Evolutionary conservation across 371 early-diverging fungal species (phyloP).

Genomic region (Lichtheimia corymbifera): DNA sequence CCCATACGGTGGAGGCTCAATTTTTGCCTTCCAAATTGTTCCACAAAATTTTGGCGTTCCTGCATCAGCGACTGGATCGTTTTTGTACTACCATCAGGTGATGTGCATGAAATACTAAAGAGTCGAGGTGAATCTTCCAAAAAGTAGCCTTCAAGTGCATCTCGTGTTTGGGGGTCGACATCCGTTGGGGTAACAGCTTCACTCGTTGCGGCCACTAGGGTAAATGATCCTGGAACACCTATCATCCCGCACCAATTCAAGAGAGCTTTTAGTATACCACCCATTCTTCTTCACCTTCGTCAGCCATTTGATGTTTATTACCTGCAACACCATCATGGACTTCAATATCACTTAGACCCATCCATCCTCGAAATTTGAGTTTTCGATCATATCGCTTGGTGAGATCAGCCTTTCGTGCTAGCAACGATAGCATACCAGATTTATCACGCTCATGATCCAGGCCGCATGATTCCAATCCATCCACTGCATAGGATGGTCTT

Average conservation of each 20-base stretch:
- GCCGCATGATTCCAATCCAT: constrained; percentile 29
- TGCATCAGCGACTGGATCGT: constrained; percentile 7
- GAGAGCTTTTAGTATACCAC: too few species aligned
- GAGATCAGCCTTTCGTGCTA: constrained; percentile 14
- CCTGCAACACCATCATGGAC: constrained; percentile 41
- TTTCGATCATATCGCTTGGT: constrained; percentile 14
- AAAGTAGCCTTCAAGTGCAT: constrained; percentile 22
- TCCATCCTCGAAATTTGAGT: constrained; percentile 51
- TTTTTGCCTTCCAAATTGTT: constrained; percentile 21
- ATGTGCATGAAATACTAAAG: neutral
- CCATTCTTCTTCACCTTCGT: too few species aligned
- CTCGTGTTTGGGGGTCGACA: constrained; percentile 19
- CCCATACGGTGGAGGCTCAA: neutral
- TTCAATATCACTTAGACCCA: constrained; percentile 34
- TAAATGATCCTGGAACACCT: constrained; percentile 18
- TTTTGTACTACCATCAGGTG: constrained; percentile 1
- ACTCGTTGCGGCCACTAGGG: constrained; percentile 7
- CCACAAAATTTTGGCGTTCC: constrained; percentile 11
- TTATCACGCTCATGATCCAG: constrained; percentile 20
- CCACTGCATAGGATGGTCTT: constrained; percentile 29
- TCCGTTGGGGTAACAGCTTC: constrained; percentile 1
- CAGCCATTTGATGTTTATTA: constrained; percentile 7
- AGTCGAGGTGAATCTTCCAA: constrained; percentile 11
- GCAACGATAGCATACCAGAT: constrained; percentile 7
- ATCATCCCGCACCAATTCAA: neutral